Base-by-base conservation (phyloP, 169 alveolate species). In the Babesia ovis region DNA sequence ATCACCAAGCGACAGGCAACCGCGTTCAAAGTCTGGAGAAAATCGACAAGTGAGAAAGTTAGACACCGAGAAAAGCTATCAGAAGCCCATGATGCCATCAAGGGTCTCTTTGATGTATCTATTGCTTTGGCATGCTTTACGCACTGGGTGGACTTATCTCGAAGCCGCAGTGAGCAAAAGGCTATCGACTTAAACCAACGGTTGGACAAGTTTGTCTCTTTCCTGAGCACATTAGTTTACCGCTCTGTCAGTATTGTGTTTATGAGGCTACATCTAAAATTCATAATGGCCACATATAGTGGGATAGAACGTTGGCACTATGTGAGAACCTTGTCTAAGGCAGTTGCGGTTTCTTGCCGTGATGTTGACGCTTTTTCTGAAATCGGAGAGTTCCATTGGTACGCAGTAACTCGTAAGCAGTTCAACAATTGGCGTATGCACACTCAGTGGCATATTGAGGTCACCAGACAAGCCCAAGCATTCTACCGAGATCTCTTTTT, bases 361-460 rank as follows among this genome's bases (percentile, higher is more conserved):
- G 62, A 48, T 9, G 50, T 35, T 12, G 74, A 64, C 22, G 59
- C 74, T 4, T 45, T 16, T 2, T 41, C 74, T 23, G 74, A 64
- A 35, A 64, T 64, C 51, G 16, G 18, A 9, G 59, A 25, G 4
- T 29, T 64, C 25, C 74, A 61, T 9, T 9, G 23, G 20, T 64
- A 64, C 29, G 12, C 48, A n/a, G 50, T 64, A 16, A 2, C 37
- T 14, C n/a, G 61, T 29, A 64, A 20, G 41, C 74, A 46, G 3
- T 64, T 64, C 51, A 5, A n/a, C 39, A 31, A 50, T 8, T 64
- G 74, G 74, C 9, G 61, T 3, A 64, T 45, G 74, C 74, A 46
- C 51, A 64, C 59, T 0, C 74, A 64, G 31, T 64, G 74, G 74
- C 45, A 31, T n/a, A 23, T 45, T 6, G 53, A 48, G 34, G 74